These are phyloP conservation scores for Sphagnum fallax DNA, from an alignment of 228 moss, liverwort and hornwort species.

Conservation along the genomic window DNA sequence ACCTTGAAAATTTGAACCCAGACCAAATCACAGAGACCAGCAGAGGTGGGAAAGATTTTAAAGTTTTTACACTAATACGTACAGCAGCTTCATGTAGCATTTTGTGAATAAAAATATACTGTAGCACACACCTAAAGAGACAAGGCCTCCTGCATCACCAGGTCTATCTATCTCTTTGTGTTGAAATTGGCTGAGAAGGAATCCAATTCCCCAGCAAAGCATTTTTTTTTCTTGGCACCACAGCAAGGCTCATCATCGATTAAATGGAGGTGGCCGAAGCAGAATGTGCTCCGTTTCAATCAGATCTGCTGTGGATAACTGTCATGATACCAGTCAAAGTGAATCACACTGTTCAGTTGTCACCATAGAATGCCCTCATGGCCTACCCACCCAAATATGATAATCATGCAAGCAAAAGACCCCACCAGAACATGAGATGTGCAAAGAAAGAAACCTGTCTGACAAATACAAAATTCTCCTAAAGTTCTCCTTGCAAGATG, in stretches of 20 bases:
- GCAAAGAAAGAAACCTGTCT: neutral
- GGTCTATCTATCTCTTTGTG: too few relatives aligned
- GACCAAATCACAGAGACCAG: too few relatives aligned
- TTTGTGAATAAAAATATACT: too few relatives aligned
- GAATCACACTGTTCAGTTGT: neutral
- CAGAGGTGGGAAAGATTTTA: too few relatives aligned
- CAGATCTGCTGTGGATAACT: conserved; percentile 55
- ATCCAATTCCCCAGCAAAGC: too few relatives aligned
- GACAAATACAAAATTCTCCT: neutral
- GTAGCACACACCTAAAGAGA: too few relatives aligned
- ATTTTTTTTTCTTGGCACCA: too few relatives aligned
- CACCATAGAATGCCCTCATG: conserved; percentile 12
- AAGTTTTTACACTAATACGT: too few relatives aligned
- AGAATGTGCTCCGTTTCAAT: conserved; percentile 63
- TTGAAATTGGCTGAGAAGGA: too few relatives aligned
- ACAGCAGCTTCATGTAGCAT: too few relatives aligned
- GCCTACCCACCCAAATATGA: neutral
- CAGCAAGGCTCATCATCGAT: conserved; percentile 9
- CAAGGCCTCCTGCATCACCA: too few relatives aligned
- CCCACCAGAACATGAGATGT: neutral
- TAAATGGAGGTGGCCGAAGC: conserved; percentile 50
- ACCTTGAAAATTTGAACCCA: too few relatives aligned
- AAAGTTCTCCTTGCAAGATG: neutral
- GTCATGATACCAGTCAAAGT: neutral
- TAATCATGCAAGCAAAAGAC: conserved; percentile 1